phyloP scores from a whole-genome alignment of 192 early-diverging fungal genomes.

The Gigaspora rosea region DNA sequence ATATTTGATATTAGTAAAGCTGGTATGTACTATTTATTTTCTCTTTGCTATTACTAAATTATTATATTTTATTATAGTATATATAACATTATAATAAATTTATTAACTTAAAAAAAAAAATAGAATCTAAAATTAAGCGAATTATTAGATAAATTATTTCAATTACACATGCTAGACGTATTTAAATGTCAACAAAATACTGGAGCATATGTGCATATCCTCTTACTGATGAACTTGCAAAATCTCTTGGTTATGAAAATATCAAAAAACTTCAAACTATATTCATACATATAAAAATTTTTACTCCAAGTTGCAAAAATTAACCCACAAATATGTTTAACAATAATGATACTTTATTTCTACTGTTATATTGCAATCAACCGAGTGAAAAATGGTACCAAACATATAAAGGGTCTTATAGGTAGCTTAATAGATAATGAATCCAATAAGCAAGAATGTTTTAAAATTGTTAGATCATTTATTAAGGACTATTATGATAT shows the following conservation, averaged over 20 bases:
- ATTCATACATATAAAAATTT: background rate
- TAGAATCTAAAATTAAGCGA: too few relatives aligned
- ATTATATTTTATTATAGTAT: background rate
- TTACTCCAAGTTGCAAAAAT: background rate
- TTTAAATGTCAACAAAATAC: background rate
- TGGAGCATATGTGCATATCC: conserved; percentile 2
- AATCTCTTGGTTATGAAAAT: conserved; percentile 13
- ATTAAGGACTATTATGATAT: conserved; percentile 1
- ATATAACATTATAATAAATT: too few relatives aligned
- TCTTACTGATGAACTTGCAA: conserved; percentile 6
- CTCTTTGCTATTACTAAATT: background rate
- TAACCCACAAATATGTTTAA: conserved; percentile 2
- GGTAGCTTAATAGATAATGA: conserved; percentile 18
- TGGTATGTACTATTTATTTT: conserved; percentile 14
- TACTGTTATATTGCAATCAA: conserved; percentile 12
- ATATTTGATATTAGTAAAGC: background rate
- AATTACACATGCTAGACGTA: background rate
- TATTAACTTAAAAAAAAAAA: too few relatives aligned
- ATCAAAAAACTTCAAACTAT: background rate
- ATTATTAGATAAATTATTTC: background rate
- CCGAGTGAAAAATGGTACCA: background rate
- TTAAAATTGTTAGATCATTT: background rate
- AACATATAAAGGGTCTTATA: conserved; percentile 6
- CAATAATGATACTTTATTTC: conserved; percentile 9
- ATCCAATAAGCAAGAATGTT: conserved; percentile 6